Evolutionary conservation across 2,329 filamentous ascomycete species (phyloP), one percentile per base, ranked within the genome.

Genomic region (Westerdykella aurantiaca): DNA sequence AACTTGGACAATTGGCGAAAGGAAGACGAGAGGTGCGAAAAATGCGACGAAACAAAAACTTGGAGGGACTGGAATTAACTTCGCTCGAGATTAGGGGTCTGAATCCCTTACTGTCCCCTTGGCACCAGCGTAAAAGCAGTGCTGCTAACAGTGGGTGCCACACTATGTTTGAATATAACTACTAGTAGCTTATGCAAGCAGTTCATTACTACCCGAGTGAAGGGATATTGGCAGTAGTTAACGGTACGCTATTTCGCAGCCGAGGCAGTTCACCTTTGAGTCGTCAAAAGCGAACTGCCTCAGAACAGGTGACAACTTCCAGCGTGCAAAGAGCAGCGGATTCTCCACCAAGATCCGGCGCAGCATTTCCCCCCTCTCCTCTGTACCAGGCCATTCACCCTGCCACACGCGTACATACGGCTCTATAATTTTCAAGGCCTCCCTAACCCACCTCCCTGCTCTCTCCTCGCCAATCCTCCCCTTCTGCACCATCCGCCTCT

Each of bases 271-370:
- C 42, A 40, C 39, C 44, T 48, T 48, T 45, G 42, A 39, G 37
- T 48, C 39, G 42, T 48, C 39, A 48, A 48, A 48, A 48, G 42
- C 42, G 42, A 48, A 48, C 42, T 48, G 42, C 39, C 37, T 48
- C 33, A 48, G 44, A 37, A 41, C 39, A 48, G 46, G 39, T 34
- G 46, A 48, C 43, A 48, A 43, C 46, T 48, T 48, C 43, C 46
- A 48, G 42, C 46, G 46, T 45, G 43, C 46, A 48, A 48, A 43
- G 40, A 48, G 46, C 46, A 41, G 46, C 18, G 43, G 43, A 38
- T 48, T 48, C 33, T 48, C 43, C 40, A 48, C 42, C 40, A 43
- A 43, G 37, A 48, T 41, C 46, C 33, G 37, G 42, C 46, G 46
- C 42, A 48, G 43, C 46, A 43, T 43, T 45, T 43, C 39, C 42